Conservation (phyloP, 805 yeast genomes). For the Monosporozyma aquatica region DNA sequence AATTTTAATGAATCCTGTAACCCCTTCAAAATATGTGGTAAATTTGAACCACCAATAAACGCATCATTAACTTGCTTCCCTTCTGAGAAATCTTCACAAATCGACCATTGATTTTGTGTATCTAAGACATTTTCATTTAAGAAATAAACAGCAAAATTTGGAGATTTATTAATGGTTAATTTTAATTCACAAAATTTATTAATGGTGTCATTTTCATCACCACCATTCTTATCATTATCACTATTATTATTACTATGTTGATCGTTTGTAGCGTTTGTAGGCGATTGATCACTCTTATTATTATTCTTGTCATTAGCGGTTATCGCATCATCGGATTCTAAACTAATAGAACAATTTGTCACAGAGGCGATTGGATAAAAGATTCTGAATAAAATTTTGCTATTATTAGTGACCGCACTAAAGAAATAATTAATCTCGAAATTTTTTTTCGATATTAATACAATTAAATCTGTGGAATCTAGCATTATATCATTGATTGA, state of each 20-base stretch:
- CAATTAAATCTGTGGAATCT: conserved; percentile 56
- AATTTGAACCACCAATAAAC: conserved; percentile 47
- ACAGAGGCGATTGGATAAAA: conserved; percentile 61
- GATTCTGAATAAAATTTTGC: conserved; percentile 61
- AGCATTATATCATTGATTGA: conserved; percentile 55
- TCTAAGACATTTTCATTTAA: conserved; percentile 43
- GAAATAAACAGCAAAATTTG: conserved; percentile 73
- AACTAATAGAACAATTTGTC: conserved; percentile 45
- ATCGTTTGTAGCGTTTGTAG: not conserved
- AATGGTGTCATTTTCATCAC: conserved; percentile 6
- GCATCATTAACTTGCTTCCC: conserved; percentile 75
- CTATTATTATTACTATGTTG: conserved; percentile 11
- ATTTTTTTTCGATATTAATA: conserved; percentile 62
- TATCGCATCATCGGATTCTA: conserved; percentile 33
- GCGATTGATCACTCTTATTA: too few relatives aligned
- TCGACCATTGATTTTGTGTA: conserved; percentile 34
- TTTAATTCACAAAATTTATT: conserved; percentile 39
- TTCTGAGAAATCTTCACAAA: conserved; percentile 77
- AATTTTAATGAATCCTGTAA: conserved; percentile 40
- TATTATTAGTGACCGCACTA: conserved; percentile 58
- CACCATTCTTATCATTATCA: conserved; percentile 9
- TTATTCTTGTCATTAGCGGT: too few relatives aligned
- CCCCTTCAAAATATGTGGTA: conserved; percentile 66
- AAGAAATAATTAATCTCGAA: conserved; percentile 70
- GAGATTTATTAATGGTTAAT: conserved; percentile 47